Evolutionary conservation across 1,284 basidiomycete species (phyloP).

Genomic region (Marasmius tenuissimus): DNA sequence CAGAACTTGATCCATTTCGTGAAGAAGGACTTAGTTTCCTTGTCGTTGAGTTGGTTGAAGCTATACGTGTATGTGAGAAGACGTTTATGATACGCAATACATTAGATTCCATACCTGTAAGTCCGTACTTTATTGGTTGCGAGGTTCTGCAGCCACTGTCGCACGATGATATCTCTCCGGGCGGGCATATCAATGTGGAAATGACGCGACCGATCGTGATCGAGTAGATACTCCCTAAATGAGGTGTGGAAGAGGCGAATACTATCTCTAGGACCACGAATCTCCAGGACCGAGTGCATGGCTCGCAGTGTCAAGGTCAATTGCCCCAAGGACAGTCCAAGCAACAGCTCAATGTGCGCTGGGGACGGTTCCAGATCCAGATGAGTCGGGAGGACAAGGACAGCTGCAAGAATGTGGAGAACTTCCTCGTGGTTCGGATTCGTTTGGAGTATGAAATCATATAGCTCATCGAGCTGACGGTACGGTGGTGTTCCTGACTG

Average conservation of each 20-base stretch:
- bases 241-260: background rate
- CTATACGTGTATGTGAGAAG: too few species aligned
- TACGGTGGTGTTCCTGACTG: constrained; percentile 3
- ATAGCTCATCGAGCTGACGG: constrained; percentile 23
- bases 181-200: background rate
- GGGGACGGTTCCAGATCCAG: background rate
- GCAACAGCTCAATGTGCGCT: background rate
- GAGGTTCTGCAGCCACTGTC: too few species aligned
- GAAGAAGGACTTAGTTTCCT: too few species aligned
- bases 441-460: background rate
- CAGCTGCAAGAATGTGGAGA: background rate
- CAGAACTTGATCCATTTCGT: too few species aligned
- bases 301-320: background rate
- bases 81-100: too few species aligned
- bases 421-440: background rate
- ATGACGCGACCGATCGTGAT: background rate
- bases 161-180: too few species aligned
- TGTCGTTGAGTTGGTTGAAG: too few species aligned
- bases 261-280: background rate
- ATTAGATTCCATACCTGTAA: too few species aligned
- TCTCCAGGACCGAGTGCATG: background rate
- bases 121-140: too few species aligned
- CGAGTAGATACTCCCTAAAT: background rate
- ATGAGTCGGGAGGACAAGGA: background rate
- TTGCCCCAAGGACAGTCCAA: background rate